Base-by-base conservation (phyloP, 306 rosid species). In the Inga leiocalycina region DNA sequence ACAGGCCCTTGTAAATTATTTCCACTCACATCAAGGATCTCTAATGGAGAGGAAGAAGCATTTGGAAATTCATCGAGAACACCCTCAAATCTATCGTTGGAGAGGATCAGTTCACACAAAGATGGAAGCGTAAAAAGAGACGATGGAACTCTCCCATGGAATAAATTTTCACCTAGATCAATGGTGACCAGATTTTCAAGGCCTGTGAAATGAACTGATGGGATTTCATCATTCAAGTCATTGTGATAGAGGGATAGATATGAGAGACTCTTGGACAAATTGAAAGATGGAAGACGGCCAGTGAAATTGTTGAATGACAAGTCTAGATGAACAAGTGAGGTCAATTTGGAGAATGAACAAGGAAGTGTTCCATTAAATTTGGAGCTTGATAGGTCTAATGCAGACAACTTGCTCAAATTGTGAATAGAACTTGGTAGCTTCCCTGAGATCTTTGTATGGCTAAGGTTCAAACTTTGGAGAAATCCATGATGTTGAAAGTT, bases 1-100 rank as follows among this genome's bases (percentile, higher is more conserved):
- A 93, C 56, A 3, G 65, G 78, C 5, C 98, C 93, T 75, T 78
- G 77, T 20, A 91, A 75, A 0, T 75, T 83, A 68, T 93, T 93
- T 71, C 57, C 35, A 6, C 78, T 19, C 34, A 93, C 78, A 80
- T 86, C 93, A 48, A 91, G 64, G 32, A 76, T 75, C 41, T 88
- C 57, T 9, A 85, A 6, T 0, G 27, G 1, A 5, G 71, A 37
- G 6, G 79, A 45, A 56, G 77, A 69, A 32, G 72, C 13, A 8
- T 3, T 74, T 0, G 30, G 20, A 46, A 85, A 69, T 17, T 87
- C 88, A 62, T 14, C 64, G 2, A 85, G 52, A 17, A 11, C 4
- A 6, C 90, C 89, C 54, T 48, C 39, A 24, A 90, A 54, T 17
- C 51, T 46, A 30, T 87, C 87, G 71, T 20, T 13, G 0, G 82